Evolutionary conservation across 352 stramenopile genomes (phyloP).

Genomic region (Globisporangium middletonii): DNA sequence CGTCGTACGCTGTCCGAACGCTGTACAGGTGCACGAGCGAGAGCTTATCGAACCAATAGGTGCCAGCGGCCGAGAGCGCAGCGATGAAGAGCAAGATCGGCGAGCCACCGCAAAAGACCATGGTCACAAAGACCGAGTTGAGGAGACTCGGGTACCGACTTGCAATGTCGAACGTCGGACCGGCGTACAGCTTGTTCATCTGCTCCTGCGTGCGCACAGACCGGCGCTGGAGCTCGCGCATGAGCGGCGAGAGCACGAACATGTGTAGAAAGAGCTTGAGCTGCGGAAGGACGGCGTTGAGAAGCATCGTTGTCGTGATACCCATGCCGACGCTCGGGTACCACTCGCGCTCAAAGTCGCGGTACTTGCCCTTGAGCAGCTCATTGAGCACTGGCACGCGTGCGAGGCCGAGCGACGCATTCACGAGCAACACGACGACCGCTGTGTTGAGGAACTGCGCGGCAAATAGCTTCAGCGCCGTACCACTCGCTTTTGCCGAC

Average conservation of each 20-base stretch:
- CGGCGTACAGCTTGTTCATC: constrained; percentile 77
- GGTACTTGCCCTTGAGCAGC: constrained; percentile 72
- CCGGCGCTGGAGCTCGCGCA: constrained; percentile 27
- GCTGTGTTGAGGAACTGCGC: constrained; percentile 83
- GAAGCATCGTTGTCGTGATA: constrained; percentile 83
- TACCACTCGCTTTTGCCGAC: constrained; percentile 62
- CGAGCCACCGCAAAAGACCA: constrained; percentile 75
- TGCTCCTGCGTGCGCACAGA: constrained; percentile 58
- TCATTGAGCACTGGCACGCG: constrained; percentile 39
- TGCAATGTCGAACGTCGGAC: constrained; percentile 65
- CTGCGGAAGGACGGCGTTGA: constrained; percentile 75
- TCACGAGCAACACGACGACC: constrained; percentile 77
- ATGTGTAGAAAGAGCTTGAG: constrained; percentile 49
- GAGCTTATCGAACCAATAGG: constrained; percentile 82
- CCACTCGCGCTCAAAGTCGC: constrained; percentile 81
- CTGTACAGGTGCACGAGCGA: constrained; percentile 68
- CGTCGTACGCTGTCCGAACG: constrained; percentile 75
- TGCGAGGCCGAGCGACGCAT: constrained; percentile 41
- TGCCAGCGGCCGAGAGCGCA: constrained; percentile 44
- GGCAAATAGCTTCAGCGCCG: constrained; percentile 73
- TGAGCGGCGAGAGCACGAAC: constrained; percentile 47
- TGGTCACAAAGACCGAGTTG: constrained; percentile 81
- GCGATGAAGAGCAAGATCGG: constrained; percentile 77
- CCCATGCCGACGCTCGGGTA: constrained; percentile 82
- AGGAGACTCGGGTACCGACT: constrained; percentile 78